Evolutionary conservation across 805 yeast genomes (phyloP), one percentile per base, ranked within the genome.

Genomic region (Saccharomyces jurei): DNA sequence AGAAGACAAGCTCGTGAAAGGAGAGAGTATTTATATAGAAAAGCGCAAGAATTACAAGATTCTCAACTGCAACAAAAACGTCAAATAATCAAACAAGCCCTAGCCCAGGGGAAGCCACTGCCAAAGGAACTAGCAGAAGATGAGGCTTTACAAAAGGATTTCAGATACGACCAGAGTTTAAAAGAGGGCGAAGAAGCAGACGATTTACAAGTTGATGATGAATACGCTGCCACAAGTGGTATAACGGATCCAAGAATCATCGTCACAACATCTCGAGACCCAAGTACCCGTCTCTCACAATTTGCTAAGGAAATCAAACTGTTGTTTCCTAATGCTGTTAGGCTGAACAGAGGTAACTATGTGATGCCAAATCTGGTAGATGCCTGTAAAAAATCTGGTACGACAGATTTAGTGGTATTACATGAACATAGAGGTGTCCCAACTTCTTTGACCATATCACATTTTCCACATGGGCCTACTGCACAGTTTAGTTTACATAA

Each of bases 371-470:
- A 86, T 51, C 73, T 94, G 49, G 96, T 89, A 2, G 81, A 84
- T 49, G 89, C 96, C 0, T 90, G 97, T 71, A 81, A 86, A 56
- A 74, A 84, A 52, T 83, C 92, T 0, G 87, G 87, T 17, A 82
- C 92, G 9, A 85, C 94, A 1, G 99, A 94, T 69, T 73, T 94
- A 61, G 76, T 94, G 26, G 79, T 94, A 2, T 73, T 94, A 25
- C 98, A 94, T 69, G 99, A 94, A 69, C 99, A 94, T 72, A 80
- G 99, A 72, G 99, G 99, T 81, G 92, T 89, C 0, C 99, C 99
- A 52, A 91, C 97, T 0, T 88, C 97, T 1, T 65, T 94, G 56
- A 92, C 98, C 0, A 74, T 94, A 28, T 85, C 94, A 32, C 99
- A 94, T 75, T 87, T 94, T 70, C 99, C 99, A 3, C 96, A 94